phyloP scores from a whole-genome alignment of 768 basidiomycete species.

The Boletus patriciae region DNA sequence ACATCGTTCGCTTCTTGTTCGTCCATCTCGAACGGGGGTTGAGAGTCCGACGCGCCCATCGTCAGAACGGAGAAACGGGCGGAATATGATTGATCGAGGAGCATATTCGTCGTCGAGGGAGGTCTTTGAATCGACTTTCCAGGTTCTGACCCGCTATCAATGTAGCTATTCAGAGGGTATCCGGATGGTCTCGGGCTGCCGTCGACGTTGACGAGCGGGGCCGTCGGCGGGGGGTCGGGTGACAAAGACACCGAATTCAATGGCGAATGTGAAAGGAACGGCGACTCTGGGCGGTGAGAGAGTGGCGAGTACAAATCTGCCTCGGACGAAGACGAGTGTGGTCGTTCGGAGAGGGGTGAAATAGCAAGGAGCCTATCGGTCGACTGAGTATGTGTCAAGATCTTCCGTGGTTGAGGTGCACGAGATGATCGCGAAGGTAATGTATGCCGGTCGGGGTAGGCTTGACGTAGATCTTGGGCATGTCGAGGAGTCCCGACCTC shows the following conservation, averaged over 20 bases:
- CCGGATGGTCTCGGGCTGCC: not conserved
- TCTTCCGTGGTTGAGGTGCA: not conserved
- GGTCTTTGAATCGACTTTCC: not conserved
- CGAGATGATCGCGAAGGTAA: not conserved
- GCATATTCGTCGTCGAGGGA: not conserved
- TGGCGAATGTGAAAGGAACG: slow-evolving; percentile 1
- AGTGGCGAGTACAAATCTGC: slow-evolving; percentile 11
- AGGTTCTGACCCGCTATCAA: slow-evolving; percentile 7
- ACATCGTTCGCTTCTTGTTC: slow-evolving; percentile 61
- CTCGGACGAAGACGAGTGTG: slow-evolving; percentile 11
- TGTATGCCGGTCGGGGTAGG: not conserved
- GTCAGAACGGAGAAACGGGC: not conserved
- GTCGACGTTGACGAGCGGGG: not conserved
- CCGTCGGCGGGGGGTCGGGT: slow-evolving; percentile 4
- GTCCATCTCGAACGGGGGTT: slow-evolving; percentile 47
- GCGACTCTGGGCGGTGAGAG: slow-evolving; percentile 9
- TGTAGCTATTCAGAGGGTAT: not conserved
- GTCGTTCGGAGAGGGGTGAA: slow-evolving; percentile 23
- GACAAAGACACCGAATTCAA: not conserved
- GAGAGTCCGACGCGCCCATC: not conserved
- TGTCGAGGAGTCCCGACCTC: not conserved
- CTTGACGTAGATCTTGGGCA: not conserved
- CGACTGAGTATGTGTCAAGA: slow-evolving; percentile 12
- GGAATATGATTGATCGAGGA: not conserved
- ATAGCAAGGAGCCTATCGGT: slow-evolving; percentile 20